Evolutionary conservation across 495 filamentous ascomycete genomes (phyloP).

Genomic region (Penicillium antarcticum): DNA sequence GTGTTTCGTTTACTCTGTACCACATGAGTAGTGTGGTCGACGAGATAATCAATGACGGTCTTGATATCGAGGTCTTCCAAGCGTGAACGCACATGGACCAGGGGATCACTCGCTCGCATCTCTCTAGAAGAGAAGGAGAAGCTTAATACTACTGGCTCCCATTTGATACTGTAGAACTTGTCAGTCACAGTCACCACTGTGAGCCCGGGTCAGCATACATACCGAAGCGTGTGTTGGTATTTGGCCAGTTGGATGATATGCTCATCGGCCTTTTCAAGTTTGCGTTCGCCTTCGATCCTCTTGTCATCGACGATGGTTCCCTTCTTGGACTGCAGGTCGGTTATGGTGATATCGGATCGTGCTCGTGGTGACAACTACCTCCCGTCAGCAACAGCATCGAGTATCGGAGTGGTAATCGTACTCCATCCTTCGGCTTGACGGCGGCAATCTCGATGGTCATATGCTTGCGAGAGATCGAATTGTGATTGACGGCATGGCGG

Average conservation of each 20-base stretch:
- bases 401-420: conserved; percentile 35
- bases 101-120: conserved; percentile 63
- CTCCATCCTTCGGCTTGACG: conserved; percentile 66
- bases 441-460: conserved; percentile 68
- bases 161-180: conserved; percentile 60
- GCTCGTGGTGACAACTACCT: conserved; percentile 47
- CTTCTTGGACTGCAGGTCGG: conserved; percentile 70
- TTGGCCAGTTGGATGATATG: conserved; percentile 67
- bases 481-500: conserved; percentile 58
- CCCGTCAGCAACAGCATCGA: conserved; percentile 13
- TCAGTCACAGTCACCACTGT: neutral
- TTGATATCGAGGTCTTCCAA: conserved; percentile 88
- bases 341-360: conserved; percentile 61
- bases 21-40: conserved; percentile 75
- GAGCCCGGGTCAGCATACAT: neutral
- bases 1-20: conserved; percentile 89
- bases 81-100: conserved; percentile 54
- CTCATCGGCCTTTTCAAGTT: conserved; percentile 49
- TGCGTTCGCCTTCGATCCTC: conserved; percentile 55
- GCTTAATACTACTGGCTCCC: conserved; percentile 76
- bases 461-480: conserved; percentile 86
- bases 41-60: conserved; percentile 66
- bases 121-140: conserved; percentile 80
- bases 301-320: conserved; percentile 76
- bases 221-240: conserved; percentile 54